Conservation (phyloP, 371 early-diverging fungal species). For the Parasitella parasitica region DNA sequence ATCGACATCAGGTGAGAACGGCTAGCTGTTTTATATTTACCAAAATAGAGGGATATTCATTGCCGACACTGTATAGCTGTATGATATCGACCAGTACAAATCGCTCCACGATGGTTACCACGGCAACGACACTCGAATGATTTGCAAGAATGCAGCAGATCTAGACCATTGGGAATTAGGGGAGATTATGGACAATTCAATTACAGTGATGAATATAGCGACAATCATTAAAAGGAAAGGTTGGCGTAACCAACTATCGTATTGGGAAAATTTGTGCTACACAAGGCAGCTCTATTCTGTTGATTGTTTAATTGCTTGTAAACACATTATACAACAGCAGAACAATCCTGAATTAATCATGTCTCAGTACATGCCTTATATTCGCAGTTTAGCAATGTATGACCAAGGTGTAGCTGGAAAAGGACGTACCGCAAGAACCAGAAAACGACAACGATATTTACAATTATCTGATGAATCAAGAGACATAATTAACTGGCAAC, state of each 20-base stretch:
- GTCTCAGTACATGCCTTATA: conserved; percentile 25
- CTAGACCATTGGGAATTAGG: conserved; percentile 21
- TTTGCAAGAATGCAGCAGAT: conserved; percentile 17
- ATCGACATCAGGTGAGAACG: conserved; percentile 20
- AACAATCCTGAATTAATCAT: background rate
- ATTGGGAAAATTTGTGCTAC: conserved; percentile 7
- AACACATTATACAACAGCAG: background rate
- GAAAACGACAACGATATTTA: conserved; percentile 12
- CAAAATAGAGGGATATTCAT: background rate
- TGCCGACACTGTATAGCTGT: background rate
- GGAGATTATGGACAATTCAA: conserved; percentile 13
- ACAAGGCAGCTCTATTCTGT: background rate
- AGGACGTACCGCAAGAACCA: conserved; percentile 7
- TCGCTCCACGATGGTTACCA: background rate
- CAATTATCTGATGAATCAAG: conserved; percentile 17
- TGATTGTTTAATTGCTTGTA: background rate
- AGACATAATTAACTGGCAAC: conserved; percentile 1
- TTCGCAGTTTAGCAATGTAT: conserved; percentile 19
- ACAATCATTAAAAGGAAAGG: background rate
- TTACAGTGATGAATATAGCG: conserved; percentile 7
- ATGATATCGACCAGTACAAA: conserved; percentile 27
- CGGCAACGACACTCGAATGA: background rate
- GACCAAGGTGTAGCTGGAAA: conserved; percentile 21
- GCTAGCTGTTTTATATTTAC: background rate
- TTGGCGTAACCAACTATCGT: conserved; percentile 5